Evolutionary conservation across 177 flowering plant species (phyloP), one percentile per base, ranked within the genome.

Genomic region (Vitis hybrid): DNA sequence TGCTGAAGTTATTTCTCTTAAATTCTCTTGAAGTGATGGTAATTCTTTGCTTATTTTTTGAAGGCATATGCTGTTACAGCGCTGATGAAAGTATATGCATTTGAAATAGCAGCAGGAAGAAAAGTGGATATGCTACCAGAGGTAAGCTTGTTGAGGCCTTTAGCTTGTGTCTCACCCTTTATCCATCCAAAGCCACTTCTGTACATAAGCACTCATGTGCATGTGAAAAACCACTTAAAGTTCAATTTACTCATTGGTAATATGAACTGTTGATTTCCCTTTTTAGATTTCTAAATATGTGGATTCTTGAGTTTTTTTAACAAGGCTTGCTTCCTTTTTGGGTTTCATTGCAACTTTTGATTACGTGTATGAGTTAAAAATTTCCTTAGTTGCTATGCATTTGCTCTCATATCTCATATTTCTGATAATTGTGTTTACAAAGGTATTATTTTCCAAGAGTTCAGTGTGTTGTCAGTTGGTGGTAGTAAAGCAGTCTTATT

Each of bases 1-100:
- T 4, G 31, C 18, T 49, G 48, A 48, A 19, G 0, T 61, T 45
- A 10, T 60, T 1, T 7, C 62, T 61, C 64, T 61, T 31, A 2
- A 29, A 19, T 12, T 18, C 50, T 58, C 45, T 45, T 69, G 56
- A 53, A 71, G 16, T 22, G 64, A 13, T 52, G 62, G 12, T 67
- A 1, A 10, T 55, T 65, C 22, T 22, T 65, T 58, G 10, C 19
- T 64, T 62, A 10, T 71, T 74, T 39, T 75, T 67, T 80, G 79
- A 82, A 95, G 99, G 97, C 87, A 53, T 93, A 95, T 87, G 98
- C 99, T 68, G 80, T 93, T 64, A 88, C 99, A 68, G 98, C 98
- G 18, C 86, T 91, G 29, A 88, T 87, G 94, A 95, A 95, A 76
- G 76, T 95, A 67, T 89, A 82, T 78, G 89, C 98, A 52, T 89